Percentiles rank a stretch among this genome's conserved stretches.
Evolutionary conservation across 2,329 filamentous ascomycete species (phyloP).

Genomic region (Plenodomus lindquistii): DNA sequence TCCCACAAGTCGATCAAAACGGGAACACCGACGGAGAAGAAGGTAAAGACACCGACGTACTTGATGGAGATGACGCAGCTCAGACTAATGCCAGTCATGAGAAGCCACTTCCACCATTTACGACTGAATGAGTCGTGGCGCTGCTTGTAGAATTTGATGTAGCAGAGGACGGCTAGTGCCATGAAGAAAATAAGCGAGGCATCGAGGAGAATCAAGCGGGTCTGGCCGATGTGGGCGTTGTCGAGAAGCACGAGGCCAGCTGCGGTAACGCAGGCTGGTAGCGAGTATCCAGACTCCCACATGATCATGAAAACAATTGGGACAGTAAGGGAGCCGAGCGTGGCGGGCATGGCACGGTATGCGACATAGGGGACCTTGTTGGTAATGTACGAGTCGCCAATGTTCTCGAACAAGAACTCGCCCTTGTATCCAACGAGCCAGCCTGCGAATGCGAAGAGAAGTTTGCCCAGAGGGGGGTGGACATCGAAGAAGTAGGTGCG

Average conservation of each 20-base stretch:
- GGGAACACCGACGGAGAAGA: constrained; percentile 93
- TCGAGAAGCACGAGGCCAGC: constrained; percentile 88
- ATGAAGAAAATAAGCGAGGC: constrained; percentile 94
- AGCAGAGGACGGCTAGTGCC: constrained; percentile 90
- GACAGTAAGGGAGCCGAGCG: constrained; percentile 89
- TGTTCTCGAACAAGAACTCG: constrained; percentile 98
- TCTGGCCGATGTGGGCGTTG: constrained; percentile 97
- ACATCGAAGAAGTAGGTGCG: constrained; percentile 99
- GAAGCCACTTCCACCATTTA: constrained; percentile 99
- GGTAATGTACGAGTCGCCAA: constrained; percentile 94
- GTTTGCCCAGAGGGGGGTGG: constrained; percentile 96
- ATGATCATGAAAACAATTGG: constrained; percentile 96
- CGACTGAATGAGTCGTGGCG: constrained; percentile 85
- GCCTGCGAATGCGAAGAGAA: constrained; percentile 93
- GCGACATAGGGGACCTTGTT: constrained; percentile 98
- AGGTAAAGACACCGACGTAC: constrained; percentile 95
- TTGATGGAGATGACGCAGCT: constrained; percentile 99
- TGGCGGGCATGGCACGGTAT: constrained; percentile 88
- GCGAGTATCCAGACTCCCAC: constrained; percentile 98
- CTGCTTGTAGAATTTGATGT: constrained; percentile 97
- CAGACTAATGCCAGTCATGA: constrained; percentile 89
- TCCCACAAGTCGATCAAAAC: constrained; percentile 96
- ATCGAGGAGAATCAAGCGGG: constrained; percentile 90
- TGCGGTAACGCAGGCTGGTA: constrained; percentile 88
- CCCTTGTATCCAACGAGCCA: constrained; percentile 98